Conservation (phyloP, 2,329 filamentous ascomycete species). For the Zymoseptoria tritici region DNA sequence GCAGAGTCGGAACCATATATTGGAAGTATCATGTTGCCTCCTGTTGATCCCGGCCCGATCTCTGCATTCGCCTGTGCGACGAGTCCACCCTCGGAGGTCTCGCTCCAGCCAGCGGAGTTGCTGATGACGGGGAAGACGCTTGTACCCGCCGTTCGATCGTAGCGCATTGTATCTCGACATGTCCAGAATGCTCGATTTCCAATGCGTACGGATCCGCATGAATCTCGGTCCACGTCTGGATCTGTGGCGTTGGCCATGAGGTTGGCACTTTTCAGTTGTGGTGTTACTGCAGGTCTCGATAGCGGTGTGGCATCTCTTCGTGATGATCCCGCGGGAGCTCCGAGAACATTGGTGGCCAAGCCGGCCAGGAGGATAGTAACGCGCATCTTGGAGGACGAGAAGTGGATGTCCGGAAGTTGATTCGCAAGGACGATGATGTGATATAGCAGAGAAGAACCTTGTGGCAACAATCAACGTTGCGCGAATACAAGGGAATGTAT, state of each 20-base stretch:
- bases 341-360: background rate
- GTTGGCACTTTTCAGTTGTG: constrained; percentile 10
- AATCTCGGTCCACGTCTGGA: constrained; percentile 19
- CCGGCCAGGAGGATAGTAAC: background rate
- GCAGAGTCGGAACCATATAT: constrained; percentile 15
- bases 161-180: constrained; percentile 19
- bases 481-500: background rate
- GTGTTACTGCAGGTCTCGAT: constrained; percentile 3
- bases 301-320: background rate
- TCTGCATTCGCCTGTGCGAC: constrained; percentile 1
- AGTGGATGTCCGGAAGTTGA: background rate
- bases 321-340: background rate
- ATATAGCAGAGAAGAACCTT: background rate
- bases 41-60: constrained; percentile 13
- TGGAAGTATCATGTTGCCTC: constrained; percentile 12
- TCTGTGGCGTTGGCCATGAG: constrained; percentile 19
- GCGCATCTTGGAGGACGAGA: background rate
- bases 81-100: constrained; percentile 5
- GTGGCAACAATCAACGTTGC: background rate
- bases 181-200: constrained; percentile 19
- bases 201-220: constrained; percentile 17
- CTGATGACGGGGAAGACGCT: constrained; percentile 13
- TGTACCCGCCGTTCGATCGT: constrained; percentile 1
- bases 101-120: constrained; percentile 19
- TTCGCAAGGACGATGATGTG: background rate